A percentile compares a stretch with the other conserved stretches of the same genome.
These are phyloP conservation scores for Ganoderma leucocontextum DNA, from an alignment of 1,284 basidiomycete genomes.

Conservation along the genomic window DNA sequence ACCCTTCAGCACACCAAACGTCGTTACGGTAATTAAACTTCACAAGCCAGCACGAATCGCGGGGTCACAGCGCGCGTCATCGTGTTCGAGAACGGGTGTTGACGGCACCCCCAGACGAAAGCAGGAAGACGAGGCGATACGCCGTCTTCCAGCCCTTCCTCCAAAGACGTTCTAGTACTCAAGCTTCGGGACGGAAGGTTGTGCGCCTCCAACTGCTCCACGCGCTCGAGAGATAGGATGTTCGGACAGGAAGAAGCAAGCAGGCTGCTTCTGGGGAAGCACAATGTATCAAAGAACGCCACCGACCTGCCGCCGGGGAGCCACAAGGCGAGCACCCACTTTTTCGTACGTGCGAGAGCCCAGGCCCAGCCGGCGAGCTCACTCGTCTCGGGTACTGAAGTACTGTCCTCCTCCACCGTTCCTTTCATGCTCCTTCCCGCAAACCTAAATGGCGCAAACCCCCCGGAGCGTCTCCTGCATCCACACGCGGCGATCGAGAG, in stretches of 20 bases:
- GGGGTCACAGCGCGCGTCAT: neutral
- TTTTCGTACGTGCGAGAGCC: conserved; percentile 9
- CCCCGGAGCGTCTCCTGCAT: neutral
- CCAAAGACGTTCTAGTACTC: neutral
- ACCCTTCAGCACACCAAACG: neutral
- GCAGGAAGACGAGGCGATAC: conserved; percentile 7
- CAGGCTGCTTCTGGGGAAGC: neutral
- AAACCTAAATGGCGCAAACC: neutral
- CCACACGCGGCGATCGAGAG: neutral
- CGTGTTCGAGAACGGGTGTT: neutral
- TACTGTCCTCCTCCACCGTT: neutral
- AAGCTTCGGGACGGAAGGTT: conserved; percentile 4
- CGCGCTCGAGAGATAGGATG: conserved; percentile 23
- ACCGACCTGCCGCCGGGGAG: conserved; percentile 5
- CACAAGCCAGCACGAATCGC: neutral
- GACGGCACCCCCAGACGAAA: conserved; percentile 7
- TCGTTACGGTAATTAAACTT: neutral
- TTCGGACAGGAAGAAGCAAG: conserved; percentile 19
- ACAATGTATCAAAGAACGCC: conserved; percentile 12
- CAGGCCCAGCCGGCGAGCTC: conserved; percentile 13
- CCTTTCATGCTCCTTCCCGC: neutral
- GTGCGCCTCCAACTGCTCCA: conserved; percentile 16
- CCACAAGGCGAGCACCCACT: neutral
- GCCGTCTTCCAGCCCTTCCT: neutral
- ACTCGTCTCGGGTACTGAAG: neutral